Conservation (phyloP, 2,329 filamentous ascomycete genomes). For the Fusarium brachygibbosum region DNA sequence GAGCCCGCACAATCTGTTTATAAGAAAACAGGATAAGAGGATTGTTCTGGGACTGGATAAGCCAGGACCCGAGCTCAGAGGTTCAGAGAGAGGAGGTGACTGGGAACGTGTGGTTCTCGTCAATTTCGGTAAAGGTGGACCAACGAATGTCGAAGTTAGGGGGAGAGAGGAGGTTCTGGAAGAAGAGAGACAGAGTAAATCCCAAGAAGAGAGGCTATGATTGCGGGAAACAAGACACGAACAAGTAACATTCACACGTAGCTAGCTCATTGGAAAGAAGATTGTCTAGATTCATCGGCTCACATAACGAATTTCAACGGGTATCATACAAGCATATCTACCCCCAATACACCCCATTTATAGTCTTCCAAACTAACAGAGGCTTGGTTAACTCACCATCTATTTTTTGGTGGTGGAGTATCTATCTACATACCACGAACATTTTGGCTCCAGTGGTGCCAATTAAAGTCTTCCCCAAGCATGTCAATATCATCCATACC, state of each 20-base stretch:
- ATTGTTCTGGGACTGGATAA: constrained; percentile 69
- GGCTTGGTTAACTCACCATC: constrained; percentile 38
- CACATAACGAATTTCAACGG: constrained; percentile 33
- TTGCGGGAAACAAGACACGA: background rate
- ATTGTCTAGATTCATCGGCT: constrained; percentile 27
- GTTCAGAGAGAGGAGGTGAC: constrained; percentile 66
- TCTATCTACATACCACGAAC: constrained; percentile 57
- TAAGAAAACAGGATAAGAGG: constrained; percentile 61
- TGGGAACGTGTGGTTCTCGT: constrained; percentile 71
- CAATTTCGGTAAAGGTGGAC: constrained; percentile 64
- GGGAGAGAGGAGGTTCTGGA: constrained; percentile 63
- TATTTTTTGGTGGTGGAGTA: constrained; percentile 37
- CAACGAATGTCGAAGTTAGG: constrained; percentile 67
- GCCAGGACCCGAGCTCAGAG: constrained; percentile 68
- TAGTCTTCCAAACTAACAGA: constrained; percentile 4
- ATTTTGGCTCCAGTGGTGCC: constrained; percentile 63
- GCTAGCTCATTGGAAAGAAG: constrained; percentile 24
- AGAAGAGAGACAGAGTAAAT: constrained; percentile 58
- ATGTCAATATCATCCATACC: constrained; percentile 55
- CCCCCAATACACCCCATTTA: constrained; percentile 16
- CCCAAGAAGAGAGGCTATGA: constrained; percentile 49
- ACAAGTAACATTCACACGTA: background rate
- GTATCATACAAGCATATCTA: constrained; percentile 43
- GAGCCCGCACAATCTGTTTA: constrained; percentile 64
- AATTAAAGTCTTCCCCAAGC: constrained; percentile 61